Base-by-base conservation (phyloP, 1,139 yeast genomes). In the Eremothecium coryli region DNA sequence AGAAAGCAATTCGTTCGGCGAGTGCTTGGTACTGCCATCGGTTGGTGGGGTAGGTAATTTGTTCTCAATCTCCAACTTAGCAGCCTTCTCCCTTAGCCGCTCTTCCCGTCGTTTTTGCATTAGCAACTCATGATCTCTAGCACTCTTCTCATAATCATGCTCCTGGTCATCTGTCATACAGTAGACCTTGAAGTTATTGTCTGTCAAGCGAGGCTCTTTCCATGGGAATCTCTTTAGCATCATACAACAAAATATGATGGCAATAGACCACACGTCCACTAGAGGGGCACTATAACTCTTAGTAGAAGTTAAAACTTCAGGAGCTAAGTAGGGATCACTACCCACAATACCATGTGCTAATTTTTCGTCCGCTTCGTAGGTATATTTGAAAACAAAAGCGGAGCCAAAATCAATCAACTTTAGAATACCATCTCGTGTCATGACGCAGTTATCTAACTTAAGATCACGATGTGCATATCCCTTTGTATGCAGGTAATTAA, bases 251-350 rank as follows among this genome's bases (percentile, higher is more conserved):
- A 80, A 90, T 26, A 90, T 88, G 32, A 90, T 86, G 8, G 95
- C 98, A 40, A 82, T 69, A 1, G 96, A 86, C 98, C 98, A 90
- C 35, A 90, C 68, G 60, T 90, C 98, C 7, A 88, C 94, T 2
- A 86, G 82, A 52, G 82, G 85, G 2, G 98, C 96, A 54, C 88
- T 93, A 54, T 88, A 90, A 21, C 78, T 72, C 38, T 75, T 70
- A 36, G 73, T 71, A 21, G 70, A 71, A 3, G 64, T 57, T 46
- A 93, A 70, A 12, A 88, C 96, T 58, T 90, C 99, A 0, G 99
- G 98, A 1, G 98, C 97, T 52, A 90, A 70, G 54, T 90, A 90
- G 4, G 99, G 99, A 60, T 93, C 99, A 7, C 95, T 84, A 4
- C 99, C 99, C 36, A 90, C 96, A 44, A 90, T 80, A 5, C 98